These are phyloP conservation scores for Coprinopsis marcescibilis DNA, from an alignment of 768 basidiomycete genomes.

Conservation along the genomic window DNA sequence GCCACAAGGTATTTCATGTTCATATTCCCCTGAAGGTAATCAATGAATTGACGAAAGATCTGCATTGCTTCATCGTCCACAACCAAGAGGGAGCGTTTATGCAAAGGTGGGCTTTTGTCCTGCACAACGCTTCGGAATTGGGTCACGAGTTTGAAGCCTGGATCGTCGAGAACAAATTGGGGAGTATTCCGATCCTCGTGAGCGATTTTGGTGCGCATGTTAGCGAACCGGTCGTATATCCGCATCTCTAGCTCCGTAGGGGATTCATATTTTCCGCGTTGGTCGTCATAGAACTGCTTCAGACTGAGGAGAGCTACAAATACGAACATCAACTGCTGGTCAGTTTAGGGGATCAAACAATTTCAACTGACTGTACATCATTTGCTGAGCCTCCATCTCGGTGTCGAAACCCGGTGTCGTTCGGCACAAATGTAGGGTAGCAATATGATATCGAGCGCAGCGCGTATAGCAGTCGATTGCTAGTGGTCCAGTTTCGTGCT, in stretches of 20 bases:
- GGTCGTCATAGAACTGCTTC: conserved; percentile 91
- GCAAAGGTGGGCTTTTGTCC: conserved; percentile 67
- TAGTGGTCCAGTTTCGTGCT: conserved; percentile 66
- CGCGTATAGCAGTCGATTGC: conserved; percentile 92
- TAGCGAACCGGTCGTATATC: conserved; percentile 88
- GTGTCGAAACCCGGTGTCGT: conserved; percentile 54
- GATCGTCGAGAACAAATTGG: conserved; percentile 62
- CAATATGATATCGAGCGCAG: conserved; percentile 89
- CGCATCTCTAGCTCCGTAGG: conserved; percentile 93
- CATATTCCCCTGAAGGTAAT: conserved; percentile 54
- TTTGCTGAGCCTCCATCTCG: conserved; percentile 78
- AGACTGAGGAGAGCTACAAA: conserved; percentile 78
- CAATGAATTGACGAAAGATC: conserved; percentile 59
- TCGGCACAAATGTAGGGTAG: conserved; percentile 67
- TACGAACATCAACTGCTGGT: no score
- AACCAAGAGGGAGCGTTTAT: conserved; percentile 54
- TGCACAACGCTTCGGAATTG: conserved; percentile 79
- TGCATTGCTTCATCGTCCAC: conserved; percentile 65
- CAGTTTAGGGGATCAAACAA: conserved; percentile 3
- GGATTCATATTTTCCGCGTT: conserved; percentile 58
- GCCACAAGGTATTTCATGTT: conserved; percentile 85
- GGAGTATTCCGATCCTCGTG: conserved; percentile 69
- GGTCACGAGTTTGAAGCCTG: conserved; percentile 79
- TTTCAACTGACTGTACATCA: conserved; percentile 68
- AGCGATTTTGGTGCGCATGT: conserved; percentile 83